Evolutionary conservation across 2,329 filamentous ascomycete genomes (phyloP).

Genomic region (Botrytis fabae): DNA sequence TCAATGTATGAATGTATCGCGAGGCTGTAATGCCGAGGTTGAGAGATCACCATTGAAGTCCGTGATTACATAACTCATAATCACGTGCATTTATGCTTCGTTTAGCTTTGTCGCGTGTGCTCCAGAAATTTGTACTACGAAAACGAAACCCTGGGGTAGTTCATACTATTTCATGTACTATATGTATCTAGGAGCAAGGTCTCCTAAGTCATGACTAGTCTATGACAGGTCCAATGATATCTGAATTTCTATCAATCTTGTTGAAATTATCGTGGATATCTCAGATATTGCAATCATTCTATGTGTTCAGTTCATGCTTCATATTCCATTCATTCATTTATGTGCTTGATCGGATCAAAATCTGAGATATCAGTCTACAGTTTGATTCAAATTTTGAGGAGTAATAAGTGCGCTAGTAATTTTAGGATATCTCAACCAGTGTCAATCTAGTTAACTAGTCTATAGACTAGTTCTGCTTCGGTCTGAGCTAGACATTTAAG

Average conservation of each 20-base stretch:
- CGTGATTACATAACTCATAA: not conserved
- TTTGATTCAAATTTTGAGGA: not conserved
- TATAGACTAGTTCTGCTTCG: not conserved
- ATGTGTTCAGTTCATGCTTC: not conserved
- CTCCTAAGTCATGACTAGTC: not conserved
- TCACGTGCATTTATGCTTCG: conserved; percentile 2
- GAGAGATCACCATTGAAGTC: not conserved
- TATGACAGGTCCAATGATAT: not conserved
- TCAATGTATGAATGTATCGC: not conserved
- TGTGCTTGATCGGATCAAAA: not conserved
- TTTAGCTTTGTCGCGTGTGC: too few relatives aligned
- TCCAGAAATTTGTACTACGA: not conserved
- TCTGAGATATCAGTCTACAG: not conserved
- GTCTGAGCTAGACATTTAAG: not conserved
- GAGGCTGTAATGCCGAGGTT: conserved; percentile 19
- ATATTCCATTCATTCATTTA: not conserved
- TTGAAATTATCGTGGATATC: not conserved
- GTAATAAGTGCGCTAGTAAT: not conserved
- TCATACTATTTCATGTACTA: not conserved
- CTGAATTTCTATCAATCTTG: not conserved
- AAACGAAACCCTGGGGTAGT: not conserved
- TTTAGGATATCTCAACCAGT: not conserved
- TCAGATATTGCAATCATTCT: not conserved
- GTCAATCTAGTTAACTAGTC: not conserved
- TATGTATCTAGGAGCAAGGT: not conserved